These are phyloP conservation scores for Melaleuca quinquenervia DNA, from an alignment of 345 rosid genomes.

Conservation along the genomic window DNA sequence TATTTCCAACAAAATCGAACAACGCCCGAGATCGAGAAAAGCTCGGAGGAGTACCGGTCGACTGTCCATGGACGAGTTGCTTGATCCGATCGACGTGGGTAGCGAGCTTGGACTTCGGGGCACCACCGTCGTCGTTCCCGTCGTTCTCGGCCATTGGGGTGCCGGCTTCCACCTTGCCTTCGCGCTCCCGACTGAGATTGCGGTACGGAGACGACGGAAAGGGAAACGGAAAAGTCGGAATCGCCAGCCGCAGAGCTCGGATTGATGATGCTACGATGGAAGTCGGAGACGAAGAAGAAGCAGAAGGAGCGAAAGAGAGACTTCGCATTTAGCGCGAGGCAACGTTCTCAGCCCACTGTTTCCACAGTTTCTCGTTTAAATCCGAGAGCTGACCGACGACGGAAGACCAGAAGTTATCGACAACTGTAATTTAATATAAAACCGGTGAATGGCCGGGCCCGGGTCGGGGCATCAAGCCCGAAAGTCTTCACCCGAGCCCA, in stretches of 20 bases:
- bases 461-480: background rate
- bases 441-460: background rate
- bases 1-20: too few relatives aligned
- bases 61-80: background rate
- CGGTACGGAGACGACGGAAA: background rate
- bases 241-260: background rate
- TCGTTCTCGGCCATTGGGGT: background rate
- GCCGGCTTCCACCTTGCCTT: background rate
- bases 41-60: background rate
- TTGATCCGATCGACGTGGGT: background rate
- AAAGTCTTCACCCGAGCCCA: background rate
- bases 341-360: background rate
- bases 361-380: background rate
- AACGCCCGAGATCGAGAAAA: background rate
- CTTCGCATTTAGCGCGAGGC: background rate
- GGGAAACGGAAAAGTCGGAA: background rate
- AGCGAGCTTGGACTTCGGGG: background rate
- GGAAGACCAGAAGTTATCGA: background rate
- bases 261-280: background rate
- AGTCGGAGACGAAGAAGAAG: background rate
- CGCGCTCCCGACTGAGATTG: background rate
- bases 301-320: background rate
- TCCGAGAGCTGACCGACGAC: background rate
- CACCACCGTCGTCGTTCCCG: background rate
- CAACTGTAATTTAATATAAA: background rate